Base-by-base conservation (phyloP, 2,329 filamentous ascomycete species). In the Emergomyces pasteurianus region DNA sequence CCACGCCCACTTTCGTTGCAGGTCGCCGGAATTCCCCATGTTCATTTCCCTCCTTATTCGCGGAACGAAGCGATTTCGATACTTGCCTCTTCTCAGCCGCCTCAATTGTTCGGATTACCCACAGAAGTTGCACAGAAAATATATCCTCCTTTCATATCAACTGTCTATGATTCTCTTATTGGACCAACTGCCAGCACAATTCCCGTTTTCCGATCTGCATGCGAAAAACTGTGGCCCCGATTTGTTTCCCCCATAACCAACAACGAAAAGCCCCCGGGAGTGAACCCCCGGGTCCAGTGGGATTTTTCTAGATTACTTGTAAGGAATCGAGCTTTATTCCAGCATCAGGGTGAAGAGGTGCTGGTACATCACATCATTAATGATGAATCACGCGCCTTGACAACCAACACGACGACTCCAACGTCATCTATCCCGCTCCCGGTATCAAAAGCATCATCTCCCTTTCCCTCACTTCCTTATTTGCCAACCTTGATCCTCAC, bases 131-230 rank as follows among this genome's bases (percentile, higher is more conserved):
- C 70, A 1, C 61, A 63, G 4, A 73, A 67, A 42, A 65, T 80
- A 10, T 78, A 82, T 64, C 78, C 84, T 16, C 86, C 90, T 52
- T 97, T 95, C 77, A 84, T 87, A 63, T 84, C 84, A 56, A 89
- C 90, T 4, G 85, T 96, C 16, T 94, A 95, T 80, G 94, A 99
- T 71, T 86, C 92, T 0, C 80, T 97, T 14, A 85, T 87, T 56
- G 89, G 87, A 64, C 85, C 90, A 54, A 90, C 90, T 2, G 88
- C 88, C 0, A 85, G 91, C 57, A 91, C 92, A 43, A 80, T 97
- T 16, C 81, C 87, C 1, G 83, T 83, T 12, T 91, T 96, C 66
- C 80, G 79, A 3, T 81, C 83, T 42, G 83, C 87, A 57, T 91
- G 88, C 69, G 74, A 83, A 56, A 83, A 86, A 50, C 81, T 97